These are phyloP conservation scores for Skeletonema costatum DNA, from an alignment of 108 stramenopile genomes.

Conservation along the genomic window DNA sequence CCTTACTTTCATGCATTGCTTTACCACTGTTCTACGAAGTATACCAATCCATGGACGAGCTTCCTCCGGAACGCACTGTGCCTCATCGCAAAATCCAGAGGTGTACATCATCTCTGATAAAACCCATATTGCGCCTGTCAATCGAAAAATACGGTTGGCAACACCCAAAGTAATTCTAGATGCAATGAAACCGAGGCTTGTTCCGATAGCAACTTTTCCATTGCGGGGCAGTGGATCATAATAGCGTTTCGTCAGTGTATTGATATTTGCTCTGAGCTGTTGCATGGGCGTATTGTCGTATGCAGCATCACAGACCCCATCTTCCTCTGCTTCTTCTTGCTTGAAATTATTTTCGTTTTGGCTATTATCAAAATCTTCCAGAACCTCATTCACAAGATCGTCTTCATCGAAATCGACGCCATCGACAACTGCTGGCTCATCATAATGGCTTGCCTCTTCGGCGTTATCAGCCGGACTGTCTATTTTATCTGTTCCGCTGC, in stretches of 20 bases:
- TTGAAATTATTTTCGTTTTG: background rate
- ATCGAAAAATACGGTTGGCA: slow-evolving; percentile 41
- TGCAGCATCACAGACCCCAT: background rate
- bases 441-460: background rate
- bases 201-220: slow-evolving; percentile 35
- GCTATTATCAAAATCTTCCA: slow-evolving; percentile 9
- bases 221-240: slow-evolving; percentile 33
- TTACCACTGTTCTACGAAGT: slow-evolving; percentile 7
- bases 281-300: slow-evolving; percentile 11
- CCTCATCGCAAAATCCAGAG: slow-evolving; percentile 39
- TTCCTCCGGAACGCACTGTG: slow-evolving; percentile 31
- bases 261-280: slow-evolving; percentile 25
- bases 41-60: slow-evolving; percentile 41
- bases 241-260: slow-evolving; percentile 11
- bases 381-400: slow-evolving; percentile 28
- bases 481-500: slow-evolving; percentile 8
- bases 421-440: background rate
- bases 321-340: background rate
- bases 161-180: slow-evolving; percentile 32
- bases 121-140: slow-evolving; percentile 36
- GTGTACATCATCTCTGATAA: slow-evolving; percentile 30
- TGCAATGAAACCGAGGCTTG: slow-evolving; percentile 26
- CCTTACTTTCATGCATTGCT: slow-evolving; percentile 24
- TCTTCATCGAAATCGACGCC: slow-evolving; percentile 16
- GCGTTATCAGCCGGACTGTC: background rate